Conservation (phyloP, 2,329 filamentous ascomycete species). For the Neurospora crassa region DNA sequence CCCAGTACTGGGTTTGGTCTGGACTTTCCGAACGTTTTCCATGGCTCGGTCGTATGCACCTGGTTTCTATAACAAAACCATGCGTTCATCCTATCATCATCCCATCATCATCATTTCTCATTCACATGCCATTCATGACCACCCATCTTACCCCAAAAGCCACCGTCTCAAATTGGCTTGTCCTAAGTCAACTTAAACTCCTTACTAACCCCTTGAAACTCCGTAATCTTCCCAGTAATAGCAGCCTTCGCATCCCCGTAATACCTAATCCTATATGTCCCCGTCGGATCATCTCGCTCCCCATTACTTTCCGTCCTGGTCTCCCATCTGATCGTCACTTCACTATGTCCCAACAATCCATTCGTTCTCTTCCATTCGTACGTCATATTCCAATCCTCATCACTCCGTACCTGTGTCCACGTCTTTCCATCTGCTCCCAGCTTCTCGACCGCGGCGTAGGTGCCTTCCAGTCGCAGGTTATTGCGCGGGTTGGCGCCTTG, state of each 20-base stretch:
- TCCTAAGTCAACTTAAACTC: neutral
- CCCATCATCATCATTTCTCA: neutral
- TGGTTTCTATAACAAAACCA: neutral
- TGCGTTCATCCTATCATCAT: neutral
- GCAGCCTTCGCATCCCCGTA: neutral
- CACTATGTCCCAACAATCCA: conserved; percentile 50
- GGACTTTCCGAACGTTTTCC: neutral
- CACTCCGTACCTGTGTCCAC: conserved; percentile 63
- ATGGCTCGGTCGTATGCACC: neutral
- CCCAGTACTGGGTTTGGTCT: neutral
- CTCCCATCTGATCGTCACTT: conserved; percentile 1
- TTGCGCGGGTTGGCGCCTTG: conserved; percentile 84
- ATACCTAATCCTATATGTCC: neutral
- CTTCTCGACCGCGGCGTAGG: conserved; percentile 67
- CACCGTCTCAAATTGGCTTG: neutral
- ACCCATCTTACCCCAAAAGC: neutral
- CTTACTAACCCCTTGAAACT: neutral
- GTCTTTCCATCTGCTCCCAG: conserved; percentile 27
- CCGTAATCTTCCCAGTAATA: neutral
- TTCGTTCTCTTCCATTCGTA: conserved; percentile 72
- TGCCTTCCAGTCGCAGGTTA: conserved; percentile 67
- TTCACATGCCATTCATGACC: neutral
- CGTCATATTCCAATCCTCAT: conserved; percentile 73
- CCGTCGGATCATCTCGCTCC: neutral
- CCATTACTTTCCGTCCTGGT: neutral